A percentile compares a stretch with the other conserved stretches of the same genome.
Conservation (phyloP, 2,329 filamentous ascomycete species). For the Grosmannia serpens region DNA sequence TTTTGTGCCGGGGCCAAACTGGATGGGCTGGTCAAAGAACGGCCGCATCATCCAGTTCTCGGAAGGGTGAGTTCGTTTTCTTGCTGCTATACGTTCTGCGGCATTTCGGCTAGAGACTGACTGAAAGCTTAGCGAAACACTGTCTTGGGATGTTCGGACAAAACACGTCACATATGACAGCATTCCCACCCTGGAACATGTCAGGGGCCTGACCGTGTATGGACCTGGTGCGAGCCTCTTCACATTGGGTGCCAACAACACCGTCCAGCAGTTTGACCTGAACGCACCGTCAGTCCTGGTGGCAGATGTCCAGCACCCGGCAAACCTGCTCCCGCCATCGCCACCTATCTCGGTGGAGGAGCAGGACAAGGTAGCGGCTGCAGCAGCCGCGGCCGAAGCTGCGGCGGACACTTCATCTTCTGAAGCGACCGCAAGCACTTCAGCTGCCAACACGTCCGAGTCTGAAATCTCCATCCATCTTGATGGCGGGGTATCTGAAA, state of each 20-base stretch:
- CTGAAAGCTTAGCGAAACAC: constrained; percentile 57
- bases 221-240: constrained; percentile 87
- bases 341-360: constrained; percentile 74
- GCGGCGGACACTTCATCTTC: not conserved
- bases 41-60: constrained; percentile 88
- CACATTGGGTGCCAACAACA: constrained; percentile 76
- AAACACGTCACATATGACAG: constrained; percentile 87
- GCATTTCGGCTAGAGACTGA: not conserved
- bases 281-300: constrained; percentile 74
- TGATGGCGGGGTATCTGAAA: constrained; percentile 53
- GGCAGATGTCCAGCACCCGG: constrained; percentile 75
- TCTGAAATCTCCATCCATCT: constrained; percentile 45
- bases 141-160: constrained; percentile 95
- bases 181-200: constrained; percentile 72
- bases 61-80: constrained; percentile 57
- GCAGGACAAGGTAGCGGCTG: constrained; percentile 35
- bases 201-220: constrained; percentile 75
- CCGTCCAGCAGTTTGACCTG: constrained; percentile 89
- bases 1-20: constrained; percentile 66
- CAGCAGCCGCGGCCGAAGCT: constrained; percentile 9
- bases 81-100: not conserved
- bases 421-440: not conserved
- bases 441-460: constrained; percentile 35
- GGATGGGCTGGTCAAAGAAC: constrained; percentile 98
- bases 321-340: constrained; percentile 65